Conservation (phyloP, 1,284 basidiomycete species). For the Ustilago curta region DNA sequence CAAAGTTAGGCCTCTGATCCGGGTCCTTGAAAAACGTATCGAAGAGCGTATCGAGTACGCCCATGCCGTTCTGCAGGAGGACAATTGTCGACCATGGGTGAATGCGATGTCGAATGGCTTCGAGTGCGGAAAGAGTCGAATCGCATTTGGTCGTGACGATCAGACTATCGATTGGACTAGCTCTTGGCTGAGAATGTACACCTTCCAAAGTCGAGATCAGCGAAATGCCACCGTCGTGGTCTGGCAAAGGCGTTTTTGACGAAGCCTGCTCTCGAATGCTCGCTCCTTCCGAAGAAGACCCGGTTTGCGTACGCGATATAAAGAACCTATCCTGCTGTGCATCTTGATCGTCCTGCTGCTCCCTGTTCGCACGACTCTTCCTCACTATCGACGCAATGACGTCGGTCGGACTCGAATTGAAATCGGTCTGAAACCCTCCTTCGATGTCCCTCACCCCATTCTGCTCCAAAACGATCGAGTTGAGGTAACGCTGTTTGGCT, state of each 20-base stretch:
- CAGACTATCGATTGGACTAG: slow-evolving; percentile 71
- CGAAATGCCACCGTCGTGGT: slow-evolving; percentile 47
- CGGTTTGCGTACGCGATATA: slow-evolving; percentile 31
- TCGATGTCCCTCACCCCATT: slow-evolving; percentile 52
- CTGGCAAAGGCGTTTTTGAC: slow-evolving; percentile 32
- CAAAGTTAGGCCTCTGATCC: slow-evolving; percentile 81
- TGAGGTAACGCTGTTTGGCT: slow-evolving; percentile 22
- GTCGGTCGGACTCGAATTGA: slow-evolving; percentile 35
- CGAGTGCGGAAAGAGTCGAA: slow-evolving; percentile 76
- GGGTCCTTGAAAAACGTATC: slow-evolving; percentile 80
- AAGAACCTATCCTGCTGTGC: slow-evolving; percentile 14
- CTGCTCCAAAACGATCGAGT: slow-evolving; percentile 52
- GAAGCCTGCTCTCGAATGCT: slow-evolving; percentile 25
- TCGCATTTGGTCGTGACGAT: slow-evolving; percentile 86
- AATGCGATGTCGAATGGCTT: slow-evolving; percentile 77
- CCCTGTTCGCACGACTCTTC: slow-evolving; percentile 7
- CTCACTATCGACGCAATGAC: slow-evolving; percentile 39
- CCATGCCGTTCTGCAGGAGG: slow-evolving; percentile 90
- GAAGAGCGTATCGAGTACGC: slow-evolving; percentile 84
- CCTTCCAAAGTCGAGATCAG: slow-evolving; percentile 40
- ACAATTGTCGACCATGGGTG: slow-evolving; percentile 82
- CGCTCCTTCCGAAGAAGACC: slow-evolving; percentile 9
- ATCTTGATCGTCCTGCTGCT: slow-evolving; percentile 14
- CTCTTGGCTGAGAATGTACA: slow-evolving; percentile 25
- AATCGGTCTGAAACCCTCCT: slow-evolving; percentile 52